Base-by-base conservation (phyloP, 768 basidiomycete species). In the Boletus pseudopeckii region DNA sequence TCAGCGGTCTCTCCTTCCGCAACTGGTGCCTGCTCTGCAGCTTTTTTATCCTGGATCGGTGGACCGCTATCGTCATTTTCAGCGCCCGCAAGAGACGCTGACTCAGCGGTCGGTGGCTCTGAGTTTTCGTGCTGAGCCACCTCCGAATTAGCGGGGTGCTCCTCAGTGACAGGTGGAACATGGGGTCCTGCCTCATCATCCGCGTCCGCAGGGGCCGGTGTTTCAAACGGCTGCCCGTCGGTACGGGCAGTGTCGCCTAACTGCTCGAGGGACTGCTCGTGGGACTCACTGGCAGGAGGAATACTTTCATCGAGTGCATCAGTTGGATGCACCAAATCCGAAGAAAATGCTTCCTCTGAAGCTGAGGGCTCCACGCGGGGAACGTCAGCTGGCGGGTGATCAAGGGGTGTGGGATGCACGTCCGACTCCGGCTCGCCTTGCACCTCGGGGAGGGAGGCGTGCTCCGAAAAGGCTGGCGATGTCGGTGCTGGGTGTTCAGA, bases 1-100 rank as follows among this genome's bases (percentile, higher is more conserved):
- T 84, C 76, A 47, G 41, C 45, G 2, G 41, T 37, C 41, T 59
- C 64, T 42, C 49, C 60, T 45, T 53, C 59, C 24, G 50, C 46
- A 45, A 33, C 53, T 24, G 40, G 26, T 30, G 15, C 50, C 20
- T 55, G 58, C 17, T 60, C 65, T n/a, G 26, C 42, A 30, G 30
- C 42, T 13, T 56, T 61, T 41, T 58, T 57, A 32, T 56, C 58
- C 22, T 48, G 60, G 7, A 20, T 6, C n/a, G 17, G 32, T 45
- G 45, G 41, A 37, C 36, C 50, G 17, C 40, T 8, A 32, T 53
- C 51, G 41, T 47, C 37, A 33, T 59, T 65, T 28, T 51, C 54
- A 36, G 47, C 20, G 17, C 43, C 36, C 30, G 49, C 15, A 14
- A 36, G 58, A 39, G 52, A 30, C 3, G 52, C 48, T 48, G 55